Conservation (phyloP, 1,139 yeast species). For the Candida mesenterica region DNA sequence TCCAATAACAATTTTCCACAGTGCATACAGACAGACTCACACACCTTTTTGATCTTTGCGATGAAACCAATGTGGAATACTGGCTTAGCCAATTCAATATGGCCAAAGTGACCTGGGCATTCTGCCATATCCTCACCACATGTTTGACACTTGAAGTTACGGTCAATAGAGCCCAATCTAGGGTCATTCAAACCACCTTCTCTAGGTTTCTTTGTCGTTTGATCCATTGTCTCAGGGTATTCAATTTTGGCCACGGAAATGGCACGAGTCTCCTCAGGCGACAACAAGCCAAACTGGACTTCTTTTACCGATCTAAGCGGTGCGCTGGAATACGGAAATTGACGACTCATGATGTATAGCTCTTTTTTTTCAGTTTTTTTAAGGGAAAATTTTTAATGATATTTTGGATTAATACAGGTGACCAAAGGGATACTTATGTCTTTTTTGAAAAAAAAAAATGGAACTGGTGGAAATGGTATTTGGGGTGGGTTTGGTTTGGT, state of each 20-base stretch:
- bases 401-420: not conserved
- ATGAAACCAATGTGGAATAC: slow-evolving; percentile 97
- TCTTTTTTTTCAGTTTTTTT: slow-evolving; percentile 1
- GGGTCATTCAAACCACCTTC: slow-evolving; percentile 98
- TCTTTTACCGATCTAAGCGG: slow-evolving; percentile 96
- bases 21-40: slow-evolving; percentile 97
- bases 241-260: slow-evolving; percentile 96
- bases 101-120: slow-evolving; percentile 99
- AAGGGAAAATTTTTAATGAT: not conserved
- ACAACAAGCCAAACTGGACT: slow-evolving; percentile 94
- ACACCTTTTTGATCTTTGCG: slow-evolving; percentile 88
- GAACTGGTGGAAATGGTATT: not conserved
- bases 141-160: slow-evolving; percentile 96
- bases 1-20: slow-evolving; percentile 93
- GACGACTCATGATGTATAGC: slow-evolving; percentile 41
- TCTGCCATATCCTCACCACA: slow-evolving; percentile 99
- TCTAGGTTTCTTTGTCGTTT: slow-evolving; percentile 89
- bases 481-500: not conserved
- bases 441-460: no score
- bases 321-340: slow-evolving; percentile 94
- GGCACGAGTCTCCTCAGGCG: slow-evolving; percentile 97
- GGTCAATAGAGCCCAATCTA: slow-evolving; percentile 92
- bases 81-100: slow-evolving; percentile 95
- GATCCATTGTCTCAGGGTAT: slow-evolving; percentile 99
- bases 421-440: not conserved